A percentile compares a stretch with the other conserved stretches of the same genome.
phyloP scores from a whole-genome alignment of 352 stramenopile species.

The Thalassiosira mediterranea region DNA sequence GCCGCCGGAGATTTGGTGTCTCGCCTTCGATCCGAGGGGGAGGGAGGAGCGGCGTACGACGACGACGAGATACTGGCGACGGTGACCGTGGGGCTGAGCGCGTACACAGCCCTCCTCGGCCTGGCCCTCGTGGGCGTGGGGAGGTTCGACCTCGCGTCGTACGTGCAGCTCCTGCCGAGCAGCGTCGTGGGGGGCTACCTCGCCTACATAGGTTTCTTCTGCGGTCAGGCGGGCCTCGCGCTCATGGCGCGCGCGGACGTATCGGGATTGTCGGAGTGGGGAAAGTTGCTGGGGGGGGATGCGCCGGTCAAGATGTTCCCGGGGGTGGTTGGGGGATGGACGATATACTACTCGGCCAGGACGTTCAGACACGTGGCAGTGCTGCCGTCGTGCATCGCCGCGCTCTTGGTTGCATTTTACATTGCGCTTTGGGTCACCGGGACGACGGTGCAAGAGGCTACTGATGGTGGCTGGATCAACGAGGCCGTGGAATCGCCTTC shows the following conservation, averaged over 20 bases:
- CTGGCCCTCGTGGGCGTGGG: constrained; percentile 93
- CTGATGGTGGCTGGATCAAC: constrained; percentile 90
- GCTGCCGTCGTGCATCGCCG: constrained; percentile 75
- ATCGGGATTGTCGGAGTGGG: constrained; percentile 50
- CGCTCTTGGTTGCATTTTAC: constrained; percentile 89
- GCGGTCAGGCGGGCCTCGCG: constrained; percentile 83
- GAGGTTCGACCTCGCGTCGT: constrained; percentile 90
- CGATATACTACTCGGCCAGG: constrained; percentile 80
- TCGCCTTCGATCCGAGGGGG: constrained; percentile 48
- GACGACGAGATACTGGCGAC: constrained; percentile 89
- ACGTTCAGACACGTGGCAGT: constrained; percentile 78
- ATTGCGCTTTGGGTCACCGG: constrained; percentile 84
- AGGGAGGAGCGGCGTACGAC: no score
- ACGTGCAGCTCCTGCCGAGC: constrained; percentile 96
- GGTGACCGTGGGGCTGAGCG: constrained; percentile 90
- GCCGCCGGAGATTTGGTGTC: constrained; percentile 87
- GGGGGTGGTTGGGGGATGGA: constrained; percentile 74
- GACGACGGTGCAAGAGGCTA: constrained; percentile 89
- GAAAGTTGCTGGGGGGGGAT: constrained; percentile 44
- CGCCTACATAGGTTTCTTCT: constrained; percentile 93
- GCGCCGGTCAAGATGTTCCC: constrained; percentile 67
- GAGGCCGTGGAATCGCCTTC: constrained; percentile 69
- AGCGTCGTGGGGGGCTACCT: constrained; percentile 97
- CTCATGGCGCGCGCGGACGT: constrained; percentile 77
- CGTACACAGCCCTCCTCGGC: constrained; percentile 91